Evolutionary conservation across 139 green algal genomes (phyloP), one percentile per base, ranked within the genome.

Genomic region (Auxenochlorella pyrenoidosa): DNA sequence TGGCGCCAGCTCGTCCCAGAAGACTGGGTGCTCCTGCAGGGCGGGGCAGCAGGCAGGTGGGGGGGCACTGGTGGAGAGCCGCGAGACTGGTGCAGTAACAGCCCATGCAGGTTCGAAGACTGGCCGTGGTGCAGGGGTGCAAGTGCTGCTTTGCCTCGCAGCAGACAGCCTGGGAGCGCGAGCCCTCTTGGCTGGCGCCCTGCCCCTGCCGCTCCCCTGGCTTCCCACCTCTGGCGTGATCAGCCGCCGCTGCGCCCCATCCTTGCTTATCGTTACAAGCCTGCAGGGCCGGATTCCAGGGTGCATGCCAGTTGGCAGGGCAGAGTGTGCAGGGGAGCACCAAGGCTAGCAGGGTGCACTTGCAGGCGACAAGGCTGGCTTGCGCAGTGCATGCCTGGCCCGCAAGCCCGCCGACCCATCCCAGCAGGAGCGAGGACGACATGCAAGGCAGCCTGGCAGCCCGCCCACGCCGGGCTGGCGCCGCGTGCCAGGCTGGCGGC

Each of bases 251-350:
- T 93, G 84, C 22, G 91, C 90, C 16, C 96, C 96, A 12, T 86
- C 78, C 51, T 92, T 90, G 87, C 93, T 87, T 15, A 97, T 47
- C 3, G 95, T 97, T 6, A 98, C 93, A 32, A 97, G 82, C 19
- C 80, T 85, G 63, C 41, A 36, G 38, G 36, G 41, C 66, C 16
- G 54, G 54, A 13, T 10, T 54, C 6, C 47, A 54, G 47, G 47
- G 10, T 10, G 47, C 8, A 54, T 10, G 47, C 8, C 8, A 54
- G 8, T 54, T 54, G 10, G 47, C 47, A 54, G 10, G 47, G 47
- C 8, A 10, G 47, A 54, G 47, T 10, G 10, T 54, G 47, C 8
- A 6, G 10, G 10, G 10, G 10, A 54, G 47, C 47, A 54, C 8
- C 47, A 10, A 10, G 47, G 47, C 47, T 10, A 54, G 47, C 8